Conservation (phyloP, 768 basidiomycete species). For the Kwoniella dendrophila region DNA sequence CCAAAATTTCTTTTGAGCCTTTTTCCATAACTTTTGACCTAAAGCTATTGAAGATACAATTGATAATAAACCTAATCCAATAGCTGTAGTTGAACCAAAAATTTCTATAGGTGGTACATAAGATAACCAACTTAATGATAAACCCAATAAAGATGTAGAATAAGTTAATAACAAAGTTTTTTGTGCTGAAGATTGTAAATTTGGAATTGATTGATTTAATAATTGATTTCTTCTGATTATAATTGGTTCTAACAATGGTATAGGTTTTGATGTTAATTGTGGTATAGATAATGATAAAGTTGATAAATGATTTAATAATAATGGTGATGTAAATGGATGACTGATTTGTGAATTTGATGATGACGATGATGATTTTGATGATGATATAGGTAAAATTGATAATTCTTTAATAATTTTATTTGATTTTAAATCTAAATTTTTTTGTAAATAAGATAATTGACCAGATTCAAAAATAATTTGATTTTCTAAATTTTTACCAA, state of each 20-base stretch:
- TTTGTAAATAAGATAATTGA: conserved; percentile 43
- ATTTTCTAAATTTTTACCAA: conserved; percentile 37
- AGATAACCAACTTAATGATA: conserved; percentile 38
- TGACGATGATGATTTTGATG: no score
- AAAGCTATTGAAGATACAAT: conserved; percentile 34
- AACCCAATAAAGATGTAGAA: conserved; percentile 23
- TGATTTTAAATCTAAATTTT: conserved; percentile 19
- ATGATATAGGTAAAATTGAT: conserved; percentile 7
- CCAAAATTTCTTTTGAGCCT: conserved; percentile 49
- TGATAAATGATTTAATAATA: conserved; percentile 50
- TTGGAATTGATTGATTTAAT: conserved; percentile 25
- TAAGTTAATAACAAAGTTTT: conserved; percentile 31
- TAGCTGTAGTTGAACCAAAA: conserved; percentile 32
- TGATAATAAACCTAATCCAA: conserved; percentile 38
- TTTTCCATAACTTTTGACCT: conserved; percentile 45
- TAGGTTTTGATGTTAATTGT: conserved; percentile 23
- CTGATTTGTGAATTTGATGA: no score
- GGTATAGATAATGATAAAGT: conserved; percentile 42
- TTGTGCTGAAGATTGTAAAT: conserved; percentile 41
- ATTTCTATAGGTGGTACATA: conserved; percentile 41
- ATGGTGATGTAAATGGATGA: conserved; percentile 48
- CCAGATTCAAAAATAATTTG: conserved; percentile 52
- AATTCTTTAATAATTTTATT: conserved; percentile 36
- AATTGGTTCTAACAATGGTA: conserved; percentile 41
- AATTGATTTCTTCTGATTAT: conserved; percentile 41